Evolutionary conservation across 495 filamentous ascomycete genomes (phyloP).

Genomic region (Xylaria palmicola): DNA sequence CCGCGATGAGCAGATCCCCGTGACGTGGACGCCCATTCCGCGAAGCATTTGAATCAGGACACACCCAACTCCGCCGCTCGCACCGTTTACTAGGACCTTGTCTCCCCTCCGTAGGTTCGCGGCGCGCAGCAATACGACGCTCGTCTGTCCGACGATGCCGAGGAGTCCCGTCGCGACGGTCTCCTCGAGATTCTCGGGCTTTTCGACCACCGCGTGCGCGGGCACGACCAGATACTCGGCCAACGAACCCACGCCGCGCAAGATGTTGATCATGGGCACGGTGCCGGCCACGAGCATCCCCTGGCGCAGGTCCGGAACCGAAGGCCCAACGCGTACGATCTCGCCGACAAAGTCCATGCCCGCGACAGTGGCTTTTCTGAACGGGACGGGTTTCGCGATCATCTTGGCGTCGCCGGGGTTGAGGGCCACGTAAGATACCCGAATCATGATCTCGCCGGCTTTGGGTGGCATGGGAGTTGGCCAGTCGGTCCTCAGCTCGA

Average conservation of each 20-base stretch:
- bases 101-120: conserved; percentile 13
- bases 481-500: conserved; percentile 15
- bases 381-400: conserved; percentile 17
- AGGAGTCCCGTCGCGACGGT: conserved; percentile 20
- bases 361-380: conserved; percentile 3
- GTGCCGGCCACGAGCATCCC: conserved; percentile 18
- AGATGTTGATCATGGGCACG: conserved; percentile 5
- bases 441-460: conserved; percentile 21
- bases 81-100: conserved; percentile 17
- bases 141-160: conserved; percentile 23
- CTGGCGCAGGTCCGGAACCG: not conserved
- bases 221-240: conserved; percentile 23
- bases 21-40: conserved; percentile 19
- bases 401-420: conserved; percentile 24
- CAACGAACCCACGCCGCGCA: conserved; percentile 14
- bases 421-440: conserved; percentile 20
- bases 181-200: conserved; percentile 17
- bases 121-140: conserved; percentile 9
- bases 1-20: conserved; percentile 19
- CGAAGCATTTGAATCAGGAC: conserved; percentile 18
- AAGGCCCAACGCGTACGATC: conserved; percentile 17
- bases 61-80: conserved; percentile 21
- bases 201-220: conserved; percentile 19
- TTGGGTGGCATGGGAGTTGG: conserved; percentile 19
- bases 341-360: conserved; percentile 22